A percentile compares a stretch with the other conserved stretches of the same genome.
phyloP scores from a whole-genome alignment of 1,284 basidiomycete genomes.

The Takashimella koratensis region DNA sequence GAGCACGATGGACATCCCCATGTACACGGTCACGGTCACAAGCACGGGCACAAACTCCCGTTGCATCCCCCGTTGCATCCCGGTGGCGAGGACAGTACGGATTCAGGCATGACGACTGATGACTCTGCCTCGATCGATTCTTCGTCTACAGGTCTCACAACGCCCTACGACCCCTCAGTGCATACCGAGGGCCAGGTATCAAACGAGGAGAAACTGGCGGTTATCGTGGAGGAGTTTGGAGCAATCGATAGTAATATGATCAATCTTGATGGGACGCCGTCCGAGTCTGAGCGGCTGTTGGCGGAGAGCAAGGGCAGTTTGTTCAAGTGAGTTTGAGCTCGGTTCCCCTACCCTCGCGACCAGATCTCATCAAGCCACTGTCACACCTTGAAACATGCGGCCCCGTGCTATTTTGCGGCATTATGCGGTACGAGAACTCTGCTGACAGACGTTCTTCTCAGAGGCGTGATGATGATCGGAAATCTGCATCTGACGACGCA shows the following conservation, averaged over 20 bases:
- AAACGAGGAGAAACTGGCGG: slow-evolving; percentile 40
- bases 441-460: slow-evolving; percentile 3
- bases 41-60: not conserved
- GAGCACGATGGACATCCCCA: not conserved
- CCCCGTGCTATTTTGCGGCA: too few species aligned
- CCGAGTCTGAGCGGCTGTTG: slow-evolving; percentile 55
- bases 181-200: slow-evolving; percentile 16
- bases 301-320: slow-evolving; percentile 55
- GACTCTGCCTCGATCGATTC: not conserved
- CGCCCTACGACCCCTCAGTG: not conserved
- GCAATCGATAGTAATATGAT: slow-evolving; percentile 49
- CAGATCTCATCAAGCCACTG: slow-evolving; percentile 1
- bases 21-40: not conserved
- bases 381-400: slow-evolving; percentile 2
- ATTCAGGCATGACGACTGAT: not conserved
- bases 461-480: slow-evolving; percentile 57
- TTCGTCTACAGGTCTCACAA: not conserved
- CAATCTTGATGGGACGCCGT: slow-evolving; percentile 52
- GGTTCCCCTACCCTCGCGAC: too few species aligned
- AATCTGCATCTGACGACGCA: slow-evolving; percentile 64
- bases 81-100: not conserved
- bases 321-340: slow-evolving; percentile 42
- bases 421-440: slow-evolving; percentile 2
- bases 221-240: slow-evolving; percentile 48
- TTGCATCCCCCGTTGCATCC: not conserved